phyloP scores from a whole-genome alignment of 352 stramenopile species.

The Phytopythium oedochilum region DNA sequence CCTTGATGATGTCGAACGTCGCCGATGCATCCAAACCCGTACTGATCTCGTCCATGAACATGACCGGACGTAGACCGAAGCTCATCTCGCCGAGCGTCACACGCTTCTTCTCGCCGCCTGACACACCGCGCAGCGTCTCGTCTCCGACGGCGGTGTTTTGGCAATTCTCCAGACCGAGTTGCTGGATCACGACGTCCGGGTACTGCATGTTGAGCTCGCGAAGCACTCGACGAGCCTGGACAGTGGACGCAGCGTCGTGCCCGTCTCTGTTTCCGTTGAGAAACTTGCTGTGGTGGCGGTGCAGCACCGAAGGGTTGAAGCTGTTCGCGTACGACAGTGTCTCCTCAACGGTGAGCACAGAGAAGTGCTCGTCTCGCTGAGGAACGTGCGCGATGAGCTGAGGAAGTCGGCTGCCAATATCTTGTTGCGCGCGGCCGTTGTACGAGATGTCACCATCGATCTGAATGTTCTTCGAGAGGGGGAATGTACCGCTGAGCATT shows the following conservation, averaged over 20 bases:
- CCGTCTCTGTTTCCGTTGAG: slow-evolving; percentile 10
- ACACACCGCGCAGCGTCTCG: slow-evolving; percentile 71
- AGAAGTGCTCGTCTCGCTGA: slow-evolving; percentile 12
- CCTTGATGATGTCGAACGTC: slow-evolving; percentile 82
- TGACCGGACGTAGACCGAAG: slow-evolving; percentile 37
- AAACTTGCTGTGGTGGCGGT: slow-evolving; percentile 18
- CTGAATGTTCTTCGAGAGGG: slow-evolving; percentile 4
- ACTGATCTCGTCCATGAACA: slow-evolving; percentile 87
- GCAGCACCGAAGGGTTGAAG: slow-evolving; percentile 9
- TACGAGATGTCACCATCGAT: slow-evolving; percentile 16
- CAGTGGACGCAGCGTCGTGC: slow-evolving; percentile 5
- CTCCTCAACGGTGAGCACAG: slow-evolving; percentile 10
- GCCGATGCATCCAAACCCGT: slow-evolving; percentile 90
- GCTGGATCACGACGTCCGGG: slow-evolving; percentile 23
- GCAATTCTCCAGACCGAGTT: slow-evolving; percentile 22
- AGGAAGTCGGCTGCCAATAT: slow-evolving; percentile 7
- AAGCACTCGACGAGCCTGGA: neutral
- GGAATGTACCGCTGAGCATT: slow-evolving; percentile 9
- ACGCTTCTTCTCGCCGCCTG: slow-evolving; percentile 78
- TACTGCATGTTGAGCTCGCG: slow-evolving; percentile 4
- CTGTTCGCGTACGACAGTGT: slow-evolving; percentile 15
- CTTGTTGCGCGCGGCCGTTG: slow-evolving; percentile 8
- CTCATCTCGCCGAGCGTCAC: slow-evolving; percentile 44
- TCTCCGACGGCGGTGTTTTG: slow-evolving; percentile 39
- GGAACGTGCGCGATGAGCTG: slow-evolving; percentile 13